Evolutionary conservation across 352 stramenopile genomes (phyloP).

Genomic region (Phytopythium kandeliae): DNA sequence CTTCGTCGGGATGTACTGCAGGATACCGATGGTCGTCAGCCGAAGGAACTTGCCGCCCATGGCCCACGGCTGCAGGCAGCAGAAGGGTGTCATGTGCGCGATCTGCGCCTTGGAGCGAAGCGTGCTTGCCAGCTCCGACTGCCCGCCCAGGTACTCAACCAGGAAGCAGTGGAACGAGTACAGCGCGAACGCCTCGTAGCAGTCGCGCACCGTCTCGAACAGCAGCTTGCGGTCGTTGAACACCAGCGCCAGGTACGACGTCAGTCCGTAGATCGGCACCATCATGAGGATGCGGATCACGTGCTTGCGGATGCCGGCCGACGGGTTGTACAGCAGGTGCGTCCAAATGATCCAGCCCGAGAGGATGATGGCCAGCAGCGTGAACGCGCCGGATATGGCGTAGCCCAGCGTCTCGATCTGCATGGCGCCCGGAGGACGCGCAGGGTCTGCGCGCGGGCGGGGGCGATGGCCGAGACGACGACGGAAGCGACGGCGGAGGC

Average conservation of each 20-base stretch:
- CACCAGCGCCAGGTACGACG: slow-evolving; percentile 86
- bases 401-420: slow-evolving; percentile 85
- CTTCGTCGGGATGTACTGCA: slow-evolving; percentile 92
- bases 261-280: slow-evolving; percentile 91
- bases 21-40: slow-evolving; percentile 89
- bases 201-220: slow-evolving; percentile 89
- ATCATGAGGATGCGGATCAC: slow-evolving; percentile 93
- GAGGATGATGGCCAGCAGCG: slow-evolving; percentile 75
- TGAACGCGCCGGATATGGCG: slow-evolving; percentile 85
- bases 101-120: slow-evolving; percentile 85
- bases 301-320: slow-evolving; percentile 80
- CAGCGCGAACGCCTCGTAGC: slow-evolving; percentile 92
- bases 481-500: too few species aligned
- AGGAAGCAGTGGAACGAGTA: slow-evolving; percentile 94
- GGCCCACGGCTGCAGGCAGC: slow-evolving; percentile 83
- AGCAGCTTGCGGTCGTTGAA: slow-evolving; percentile 88
- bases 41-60: slow-evolving; percentile 93
- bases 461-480: too few species aligned
- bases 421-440: slow-evolving; percentile 27
- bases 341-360: slow-evolving; percentile 87
- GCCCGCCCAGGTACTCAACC: slow-evolving; percentile 83
- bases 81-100: slow-evolving; percentile 78
- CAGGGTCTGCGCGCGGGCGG: too few species aligned
- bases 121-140: slow-evolving; percentile 75
- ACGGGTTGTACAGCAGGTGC: slow-evolving; percentile 83